Conservation (phyloP, 768 basidiomycete genomes). For the Gymnopilus dilepis region DNA sequence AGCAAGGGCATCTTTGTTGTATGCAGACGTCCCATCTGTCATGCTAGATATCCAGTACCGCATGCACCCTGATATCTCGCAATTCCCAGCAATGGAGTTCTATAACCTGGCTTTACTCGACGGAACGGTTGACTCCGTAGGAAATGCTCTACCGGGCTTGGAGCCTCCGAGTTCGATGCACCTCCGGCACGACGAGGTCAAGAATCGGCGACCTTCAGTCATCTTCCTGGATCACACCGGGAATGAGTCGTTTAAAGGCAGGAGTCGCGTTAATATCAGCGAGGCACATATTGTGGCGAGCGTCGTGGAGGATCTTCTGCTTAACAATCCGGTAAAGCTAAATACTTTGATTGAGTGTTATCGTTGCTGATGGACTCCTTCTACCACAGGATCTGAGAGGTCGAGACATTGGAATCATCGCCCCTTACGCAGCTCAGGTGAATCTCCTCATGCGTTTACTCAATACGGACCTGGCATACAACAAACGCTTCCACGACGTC, state of each 20-base stretch:
- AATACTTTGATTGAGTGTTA: constrained; percentile 14
- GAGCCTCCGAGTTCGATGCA: constrained; percentile 67
- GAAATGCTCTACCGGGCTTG: constrained; percentile 55
- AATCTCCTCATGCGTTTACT: constrained; percentile 72
- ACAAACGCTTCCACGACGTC: constrained; percentile 56
- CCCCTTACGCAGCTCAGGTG: constrained; percentile 91
- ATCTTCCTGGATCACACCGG: constrained; percentile 85
- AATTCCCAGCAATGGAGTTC: constrained; percentile 85
- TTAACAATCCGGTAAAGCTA: constrained; percentile 68
- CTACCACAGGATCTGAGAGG: constrained; percentile 61
- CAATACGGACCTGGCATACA: constrained; percentile 56
- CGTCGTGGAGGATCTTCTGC: constrained; percentile 82
- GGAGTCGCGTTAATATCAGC: constrained; percentile 76
- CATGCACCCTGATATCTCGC: constrained; percentile 91
- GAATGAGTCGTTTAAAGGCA: constrained; percentile 66
- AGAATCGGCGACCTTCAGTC: constrained; percentile 52
- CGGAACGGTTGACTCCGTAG: constrained; percentile 67
- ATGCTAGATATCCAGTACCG: constrained; percentile 96
- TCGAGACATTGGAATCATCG: constrained; percentile 87
- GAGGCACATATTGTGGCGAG: constrained; percentile 82
- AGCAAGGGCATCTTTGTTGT: constrained; percentile 2
- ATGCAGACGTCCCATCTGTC: constrained; percentile 78
- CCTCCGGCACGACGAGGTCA: constrained; percentile 32
- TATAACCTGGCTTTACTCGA: constrained; percentile 74
- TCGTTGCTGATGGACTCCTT: constrained; percentile 4